phyloP scores from a whole-genome alignment of 495 filamentous ascomycete genomes.

The Penicillium lividum region DNA sequence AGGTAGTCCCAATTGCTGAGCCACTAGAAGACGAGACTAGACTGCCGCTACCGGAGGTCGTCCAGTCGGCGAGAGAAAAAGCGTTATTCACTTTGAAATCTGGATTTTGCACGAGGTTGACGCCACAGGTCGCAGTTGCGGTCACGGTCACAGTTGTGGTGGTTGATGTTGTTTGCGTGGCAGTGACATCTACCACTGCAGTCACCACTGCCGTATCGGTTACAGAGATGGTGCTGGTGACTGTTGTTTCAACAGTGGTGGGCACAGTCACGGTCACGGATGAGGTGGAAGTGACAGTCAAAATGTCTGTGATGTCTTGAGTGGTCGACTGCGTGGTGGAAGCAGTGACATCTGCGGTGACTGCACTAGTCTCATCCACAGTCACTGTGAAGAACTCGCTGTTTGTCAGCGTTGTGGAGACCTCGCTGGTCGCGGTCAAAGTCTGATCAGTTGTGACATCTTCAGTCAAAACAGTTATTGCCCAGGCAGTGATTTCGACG shows the following conservation, averaged over 20 bases:
- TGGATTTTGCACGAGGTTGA: background rate
- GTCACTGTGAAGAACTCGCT: background rate
- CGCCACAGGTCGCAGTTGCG: background rate
- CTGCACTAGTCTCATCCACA: background rate
- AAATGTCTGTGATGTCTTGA: background rate
- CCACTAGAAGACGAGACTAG: background rate
- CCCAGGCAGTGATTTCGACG: background rate
- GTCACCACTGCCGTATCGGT: background rate
- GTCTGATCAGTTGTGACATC: slow-evolving; percentile 1
- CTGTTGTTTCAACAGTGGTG: background rate
- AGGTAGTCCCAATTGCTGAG: background rate
- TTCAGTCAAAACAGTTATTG: background rate
- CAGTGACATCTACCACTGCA: background rate
- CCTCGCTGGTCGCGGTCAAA: background rate
- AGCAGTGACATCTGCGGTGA: background rate
- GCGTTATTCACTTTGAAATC: background rate
- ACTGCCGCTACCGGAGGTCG: background rate
- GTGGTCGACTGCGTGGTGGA: background rate
- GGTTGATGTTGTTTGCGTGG: background rate
- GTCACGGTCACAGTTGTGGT: background rate
- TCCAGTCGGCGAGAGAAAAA: background rate
- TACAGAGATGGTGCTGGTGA: background rate
- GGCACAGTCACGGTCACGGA: background rate
- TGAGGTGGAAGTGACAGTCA: background rate
- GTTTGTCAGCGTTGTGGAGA: background rate